phyloP scores from a whole-genome alignment of 768 basidiomycete genomes.

The Russula earlei region DNA sequence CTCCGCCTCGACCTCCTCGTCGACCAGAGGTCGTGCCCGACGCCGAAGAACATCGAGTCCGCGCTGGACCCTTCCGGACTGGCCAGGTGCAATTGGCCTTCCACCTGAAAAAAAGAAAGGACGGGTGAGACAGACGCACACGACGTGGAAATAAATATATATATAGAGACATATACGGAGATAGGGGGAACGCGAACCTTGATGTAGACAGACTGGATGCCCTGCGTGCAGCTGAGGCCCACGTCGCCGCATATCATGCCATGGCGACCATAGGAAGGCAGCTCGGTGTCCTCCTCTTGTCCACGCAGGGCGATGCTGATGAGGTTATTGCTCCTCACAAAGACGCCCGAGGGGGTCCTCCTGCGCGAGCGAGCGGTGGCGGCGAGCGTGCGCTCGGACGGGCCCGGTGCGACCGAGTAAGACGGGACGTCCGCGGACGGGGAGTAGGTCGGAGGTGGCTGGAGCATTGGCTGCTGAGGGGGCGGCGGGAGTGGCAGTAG shows the following conservation, averaged over 20 bases:
- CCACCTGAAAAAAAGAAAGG: conserved; percentile 20
- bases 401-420: conserved; percentile 47
- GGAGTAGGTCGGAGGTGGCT: conserved; percentile 42
- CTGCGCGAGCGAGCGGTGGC: conserved; percentile 29
- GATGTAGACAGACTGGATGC: conserved; percentile 34
- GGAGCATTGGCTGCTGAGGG: neutral
- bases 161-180: too few species aligned
- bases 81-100: conserved; percentile 19
- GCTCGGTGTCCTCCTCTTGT: conserved; percentile 33
- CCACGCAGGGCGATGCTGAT: conserved; percentile 37
- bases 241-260: conserved; percentile 35
- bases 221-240: conserved; percentile 31
- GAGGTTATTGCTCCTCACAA: conserved; percentile 32
- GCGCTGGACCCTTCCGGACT: conserved; percentile 12
- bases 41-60: conserved; percentile 9
- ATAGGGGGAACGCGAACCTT: conserved; percentile 29
- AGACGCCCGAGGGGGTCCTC: conserved; percentile 32
- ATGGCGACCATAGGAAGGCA: conserved; percentile 39
- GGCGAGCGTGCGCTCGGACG: conserved; percentile 45
- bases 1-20: neutral
- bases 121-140: too few species aligned
- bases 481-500: neutral
- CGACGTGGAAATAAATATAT: too few species aligned
- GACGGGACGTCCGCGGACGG: conserved; percentile 44
- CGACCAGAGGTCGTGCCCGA: conserved; percentile 17